Percentiles rank a stretch among this genome's conserved stretches.
Conservation (phyloP, 805 yeast genomes). For the Soucietia sequanensis region DNA sequence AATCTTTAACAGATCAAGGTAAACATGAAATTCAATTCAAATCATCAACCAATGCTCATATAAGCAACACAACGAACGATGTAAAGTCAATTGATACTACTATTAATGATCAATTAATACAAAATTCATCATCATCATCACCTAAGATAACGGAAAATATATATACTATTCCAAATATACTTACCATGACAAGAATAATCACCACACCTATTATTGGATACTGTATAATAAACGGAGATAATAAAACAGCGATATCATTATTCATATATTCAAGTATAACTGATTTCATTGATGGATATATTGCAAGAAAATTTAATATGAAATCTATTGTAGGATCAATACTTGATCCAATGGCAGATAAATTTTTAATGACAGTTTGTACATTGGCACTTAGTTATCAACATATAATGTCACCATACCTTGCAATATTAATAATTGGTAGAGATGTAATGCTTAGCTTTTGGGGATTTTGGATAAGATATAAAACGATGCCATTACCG, state of each 20-base stretch:
- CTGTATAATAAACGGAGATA: conserved; percentile 62
- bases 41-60: not conserved
- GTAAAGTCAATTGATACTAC: too few species aligned
- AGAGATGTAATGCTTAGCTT: conserved; percentile 74
- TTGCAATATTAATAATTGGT: conserved; percentile 74
- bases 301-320: conserved; percentile 79
- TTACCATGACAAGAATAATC: conserved; percentile 77
- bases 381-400: conserved; percentile 73
- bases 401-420: conserved; percentile 62
- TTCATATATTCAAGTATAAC: conserved; percentile 87
- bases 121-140: too few species aligned
- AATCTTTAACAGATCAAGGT: too few species aligned
- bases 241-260: conserved; percentile 63
- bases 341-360: conserved; percentile 95
- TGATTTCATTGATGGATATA: conserved; percentile 87
- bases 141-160: too few species aligned
- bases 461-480: conserved; percentile 72
- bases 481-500: conserved; percentile 71
- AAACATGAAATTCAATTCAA: not conserved
- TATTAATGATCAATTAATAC: too few species aligned
- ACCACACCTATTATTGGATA: conserved; percentile 86
- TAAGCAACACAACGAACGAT: conserved; percentile 9
- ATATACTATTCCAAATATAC: conserved; percentile 81
- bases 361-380: conserved; percentile 80
- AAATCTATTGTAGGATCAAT: conserved; percentile 85